These are phyloP conservation scores for Liquidambar formosana DNA, from an alignment of 164 flowering plant species.

Conservation along the genomic window DNA sequence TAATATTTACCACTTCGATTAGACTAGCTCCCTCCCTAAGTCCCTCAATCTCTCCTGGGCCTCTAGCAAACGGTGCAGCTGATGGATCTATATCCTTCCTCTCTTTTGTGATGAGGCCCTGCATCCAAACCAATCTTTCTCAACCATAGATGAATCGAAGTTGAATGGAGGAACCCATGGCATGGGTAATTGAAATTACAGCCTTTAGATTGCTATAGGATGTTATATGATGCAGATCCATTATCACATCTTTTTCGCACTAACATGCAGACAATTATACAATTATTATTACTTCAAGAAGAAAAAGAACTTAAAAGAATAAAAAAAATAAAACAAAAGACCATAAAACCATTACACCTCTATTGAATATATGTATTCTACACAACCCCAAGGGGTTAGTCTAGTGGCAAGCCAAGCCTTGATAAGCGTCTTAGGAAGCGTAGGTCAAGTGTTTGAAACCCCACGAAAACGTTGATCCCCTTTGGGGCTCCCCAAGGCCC, in stretches of 20 bases:
- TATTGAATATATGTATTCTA: not conserved
- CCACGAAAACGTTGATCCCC: too few relatives aligned
- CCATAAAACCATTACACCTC: not conserved
- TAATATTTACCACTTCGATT: constrained; percentile 77
- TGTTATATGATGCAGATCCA: not conserved
- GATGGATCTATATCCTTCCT: constrained; percentile 82
- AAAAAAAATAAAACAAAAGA: not conserved
- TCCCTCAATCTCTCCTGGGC: constrained; percentile 60
- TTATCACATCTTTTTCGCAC: not conserved
- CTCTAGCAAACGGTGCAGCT: constrained; percentile 81
- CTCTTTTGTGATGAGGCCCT: constrained; percentile 91
- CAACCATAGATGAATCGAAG: constrained; percentile 3
- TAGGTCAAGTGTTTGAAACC: too few relatives aligned
- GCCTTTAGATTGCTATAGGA: not conserved
- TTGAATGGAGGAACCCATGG: not conserved
- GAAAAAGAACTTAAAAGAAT: not conserved
- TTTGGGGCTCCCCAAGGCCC: too few relatives aligned
- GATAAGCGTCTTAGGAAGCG: too few relatives aligned
- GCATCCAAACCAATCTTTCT: constrained; percentile 21
- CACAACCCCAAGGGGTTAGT: too few relatives aligned
- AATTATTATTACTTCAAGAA: not conserved
- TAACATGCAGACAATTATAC: not conserved
- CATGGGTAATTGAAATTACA: not conserved
- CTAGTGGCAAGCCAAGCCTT: too few relatives aligned
- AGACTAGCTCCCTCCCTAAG: constrained; percentile 87